phyloP scores from a whole-genome alignment of 768 basidiomycete species.

The Phanerochaete carnosa region DNA sequence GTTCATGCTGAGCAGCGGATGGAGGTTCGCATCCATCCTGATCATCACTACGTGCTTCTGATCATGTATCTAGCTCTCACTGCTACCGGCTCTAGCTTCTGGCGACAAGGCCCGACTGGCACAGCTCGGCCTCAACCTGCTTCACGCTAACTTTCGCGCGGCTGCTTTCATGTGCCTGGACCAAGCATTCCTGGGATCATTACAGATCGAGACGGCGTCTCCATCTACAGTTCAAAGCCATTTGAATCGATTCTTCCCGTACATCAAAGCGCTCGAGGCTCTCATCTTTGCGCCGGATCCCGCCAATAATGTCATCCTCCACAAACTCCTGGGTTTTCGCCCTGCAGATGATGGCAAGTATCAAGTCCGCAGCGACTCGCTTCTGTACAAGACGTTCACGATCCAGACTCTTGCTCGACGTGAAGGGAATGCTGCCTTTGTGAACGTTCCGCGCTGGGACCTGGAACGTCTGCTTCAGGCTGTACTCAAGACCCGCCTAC shows the following conservation, averaged over 20 bases:
- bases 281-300: conserved; percentile 28
- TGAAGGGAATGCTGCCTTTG: background rate
- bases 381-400: conserved; percentile 11
- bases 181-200: conserved; percentile 31
- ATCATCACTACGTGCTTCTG: background rate
- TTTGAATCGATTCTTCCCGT: conserved; percentile 33
- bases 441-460: background rate
- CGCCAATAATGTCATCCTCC: conserved; percentile 16
- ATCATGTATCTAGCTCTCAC: conserved; percentile 8
- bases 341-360: background rate
- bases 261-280: conserved; percentile 30
- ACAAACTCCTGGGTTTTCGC: conserved; percentile 33
- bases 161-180: conserved; percentile 43
- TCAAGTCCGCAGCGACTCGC: conserved; percentile 23
- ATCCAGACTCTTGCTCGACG: conserved; percentile 22
- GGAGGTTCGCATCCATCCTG: background rate
- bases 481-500: background rate
- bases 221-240: background rate
- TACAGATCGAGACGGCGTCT: conserved; percentile 25
- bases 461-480: background rate
- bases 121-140: conserved; percentile 30
- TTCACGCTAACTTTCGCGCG: conserved; percentile 5
- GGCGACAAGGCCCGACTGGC: conserved; percentile 25
- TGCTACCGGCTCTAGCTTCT: conserved; percentile 30
- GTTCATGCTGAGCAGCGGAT: background rate